These are phyloP conservation scores for Massariosphaeria phaeospora DNA, from an alignment of 495 filamentous ascomycete species.

Conservation along the genomic window DNA sequence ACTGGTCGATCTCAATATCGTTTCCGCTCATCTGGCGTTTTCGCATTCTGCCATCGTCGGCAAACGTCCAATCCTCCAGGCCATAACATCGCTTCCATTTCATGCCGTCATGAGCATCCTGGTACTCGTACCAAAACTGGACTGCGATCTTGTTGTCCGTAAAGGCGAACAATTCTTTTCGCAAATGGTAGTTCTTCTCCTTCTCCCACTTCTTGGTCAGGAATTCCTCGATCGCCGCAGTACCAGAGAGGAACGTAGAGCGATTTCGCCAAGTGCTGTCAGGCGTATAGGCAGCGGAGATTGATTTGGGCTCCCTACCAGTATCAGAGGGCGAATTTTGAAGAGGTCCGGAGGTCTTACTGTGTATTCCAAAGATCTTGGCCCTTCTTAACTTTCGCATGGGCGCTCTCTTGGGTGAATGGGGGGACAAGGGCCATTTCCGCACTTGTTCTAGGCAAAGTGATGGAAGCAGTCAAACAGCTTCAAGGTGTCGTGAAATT, in stretches of 20 bases:
- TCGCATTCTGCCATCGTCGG: conserved; percentile 69
- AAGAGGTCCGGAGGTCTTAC: conserved; percentile 40
- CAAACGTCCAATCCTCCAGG: conserved; percentile 90
- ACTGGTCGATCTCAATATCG: conserved; percentile 63
- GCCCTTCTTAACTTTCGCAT: conserved; percentile 75
- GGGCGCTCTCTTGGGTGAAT: conserved; percentile 70
- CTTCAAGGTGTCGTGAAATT: too few relatives aligned
- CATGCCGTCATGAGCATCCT: conserved; percentile 57
- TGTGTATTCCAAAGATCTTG: conserved; percentile 83
- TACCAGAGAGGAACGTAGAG: conserved; percentile 63
- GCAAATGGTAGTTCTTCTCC: conserved; percentile 68
- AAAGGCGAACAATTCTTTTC: conserved; percentile 85
- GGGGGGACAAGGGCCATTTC: conserved; percentile 65
- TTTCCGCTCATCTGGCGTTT: conserved; percentile 93
- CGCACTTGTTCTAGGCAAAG: not conserved
- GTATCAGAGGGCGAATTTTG: conserved; percentile 13
- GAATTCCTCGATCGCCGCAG: conserved; percentile 64
- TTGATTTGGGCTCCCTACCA: conserved; percentile 54
- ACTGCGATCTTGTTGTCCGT: conserved; percentile 71
- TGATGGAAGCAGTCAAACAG: not conserved
- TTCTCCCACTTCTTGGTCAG: conserved; percentile 70
- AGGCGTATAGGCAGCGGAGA: conserved; percentile 69
- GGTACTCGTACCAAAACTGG: conserved; percentile 91
- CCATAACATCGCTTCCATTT: conserved; percentile 91
- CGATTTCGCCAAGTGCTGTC: conserved; percentile 83